Base-by-base conservation (phyloP, 352 stramenopile genomes). In the Achlya hypogyna region DNA sequence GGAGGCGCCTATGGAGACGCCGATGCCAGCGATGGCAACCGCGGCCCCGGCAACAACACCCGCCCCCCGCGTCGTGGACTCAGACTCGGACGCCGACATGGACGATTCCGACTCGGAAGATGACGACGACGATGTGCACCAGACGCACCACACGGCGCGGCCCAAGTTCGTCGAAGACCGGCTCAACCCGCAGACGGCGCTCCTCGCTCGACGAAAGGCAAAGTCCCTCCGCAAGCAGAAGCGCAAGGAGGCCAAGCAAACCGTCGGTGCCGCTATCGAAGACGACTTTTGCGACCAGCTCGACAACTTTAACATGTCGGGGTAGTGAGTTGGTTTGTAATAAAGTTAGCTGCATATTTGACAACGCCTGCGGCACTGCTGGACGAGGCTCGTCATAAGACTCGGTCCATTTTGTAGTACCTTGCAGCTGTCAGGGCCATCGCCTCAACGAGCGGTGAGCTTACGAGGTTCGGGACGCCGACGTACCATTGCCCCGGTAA, bases 201-300 rank as follows among this genome's bases (percentile, higher is more conserved):
- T 78, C 64, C 63, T 78, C 16, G 79, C 78, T 40, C 73, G 81
- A 62, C 74, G 81, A 27, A 87, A 85, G 53, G 82, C 82, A 29
- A 91, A 91, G 60, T 74, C 83, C 40, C 85, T 79, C 80, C 79
- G 82, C 43, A 91, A 91, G 63, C 77, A 88, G 25, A 91, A 91
- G 65, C 79, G 82, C 5, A 78, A 79, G 27, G 76, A 78, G n/a
- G 76, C 76, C 25, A 73, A 75, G 1, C 79, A 87, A 60, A 78
- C 88, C 42, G 73, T 89, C n/a, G 76, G 78, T 47, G 59, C 71
- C 0, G 74, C 75, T 5, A 71, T 75, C 5, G 83, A 89, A 73
- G 75, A 49, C 38, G 77, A 74, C 40, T 78, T 91, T 62, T 86
- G 81, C 62, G 73, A 74, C 40, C 75, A 88, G 43, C 81, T 91